Conservation (phyloP, 78 protist genomes). For the Planoprotostelium fungivorum region DNA sequence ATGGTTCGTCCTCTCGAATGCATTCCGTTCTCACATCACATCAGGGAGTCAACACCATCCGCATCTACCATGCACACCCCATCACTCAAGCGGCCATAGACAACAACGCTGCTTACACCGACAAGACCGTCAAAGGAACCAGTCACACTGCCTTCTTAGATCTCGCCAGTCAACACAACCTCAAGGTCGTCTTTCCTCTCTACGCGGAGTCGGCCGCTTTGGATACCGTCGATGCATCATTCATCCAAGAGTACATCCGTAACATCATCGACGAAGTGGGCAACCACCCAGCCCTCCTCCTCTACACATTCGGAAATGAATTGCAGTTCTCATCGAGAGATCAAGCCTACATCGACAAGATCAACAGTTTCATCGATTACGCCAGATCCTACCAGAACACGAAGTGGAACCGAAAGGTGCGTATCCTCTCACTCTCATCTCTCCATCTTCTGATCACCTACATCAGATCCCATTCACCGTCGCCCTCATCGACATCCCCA, state of each 20-base stretch:
- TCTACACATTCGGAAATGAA: neutral
- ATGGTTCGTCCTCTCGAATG: neutral
- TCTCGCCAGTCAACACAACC: neutral
- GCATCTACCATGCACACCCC: neutral
- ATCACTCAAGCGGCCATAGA: neutral
- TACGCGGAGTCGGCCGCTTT: neutral
- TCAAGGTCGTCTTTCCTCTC: neutral
- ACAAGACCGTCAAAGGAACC: neutral
- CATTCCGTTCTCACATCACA: neutral
- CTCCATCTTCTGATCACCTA: neutral
- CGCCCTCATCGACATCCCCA: neutral
- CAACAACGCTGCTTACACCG: neutral
- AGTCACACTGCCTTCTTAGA: neutral
- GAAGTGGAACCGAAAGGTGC: neutral
- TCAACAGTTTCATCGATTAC: neutral
- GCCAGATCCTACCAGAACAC: neutral
- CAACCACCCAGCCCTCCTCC: neutral
- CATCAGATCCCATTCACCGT: neutral
- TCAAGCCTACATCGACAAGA: neutral
- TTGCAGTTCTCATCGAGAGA: neutral
- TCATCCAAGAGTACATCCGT: neutral
- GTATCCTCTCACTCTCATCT: neutral
- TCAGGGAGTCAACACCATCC: neutral
- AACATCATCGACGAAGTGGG: neutral
- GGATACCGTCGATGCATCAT: neutral